These are phyloP conservation scores for Pseudogymnoascus sp. DNA, from an alignment of 2,329 filamentous ascomycete species.

Conservation along the genomic window DNA sequence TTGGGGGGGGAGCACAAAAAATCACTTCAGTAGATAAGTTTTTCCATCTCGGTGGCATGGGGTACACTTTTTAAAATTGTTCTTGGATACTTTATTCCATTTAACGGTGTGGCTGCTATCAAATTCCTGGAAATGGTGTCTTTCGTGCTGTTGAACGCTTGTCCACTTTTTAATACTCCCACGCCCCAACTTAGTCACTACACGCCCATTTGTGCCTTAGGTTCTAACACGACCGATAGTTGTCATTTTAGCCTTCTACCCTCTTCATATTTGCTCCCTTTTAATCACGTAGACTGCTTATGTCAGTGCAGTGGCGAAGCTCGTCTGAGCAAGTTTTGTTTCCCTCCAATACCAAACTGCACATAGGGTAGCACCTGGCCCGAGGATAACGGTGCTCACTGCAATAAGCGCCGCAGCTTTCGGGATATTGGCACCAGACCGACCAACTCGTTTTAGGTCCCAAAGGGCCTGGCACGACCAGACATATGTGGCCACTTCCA, in stretches of 20 bases:
- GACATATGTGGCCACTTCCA: neutral
- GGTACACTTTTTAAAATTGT: neutral
- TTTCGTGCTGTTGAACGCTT: neutral
- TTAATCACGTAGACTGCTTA: neutral
- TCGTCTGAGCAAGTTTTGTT: neutral
- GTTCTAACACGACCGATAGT: neutral
- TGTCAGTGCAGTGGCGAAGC: neutral
- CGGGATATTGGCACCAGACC: neutral
- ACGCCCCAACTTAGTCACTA: too few species aligned
- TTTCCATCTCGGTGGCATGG: neutral
- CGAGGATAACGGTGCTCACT: neutral
- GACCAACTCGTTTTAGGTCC: slow-evolving; percentile 6
- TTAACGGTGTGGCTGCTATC: neutral
- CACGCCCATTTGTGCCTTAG: too few species aligned
- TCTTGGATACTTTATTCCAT: neutral
- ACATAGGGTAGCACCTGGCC: slow-evolving; percentile 7
- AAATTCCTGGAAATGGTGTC: neutral
- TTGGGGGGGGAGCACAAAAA: neutral
- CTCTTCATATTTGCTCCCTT: neutral
- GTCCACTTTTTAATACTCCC: neutral
- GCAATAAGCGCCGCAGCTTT: neutral
- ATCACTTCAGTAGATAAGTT: neutral
- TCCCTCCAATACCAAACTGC: slow-evolving; percentile 9
- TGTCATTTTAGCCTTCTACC: neutral
- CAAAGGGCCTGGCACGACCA: slow-evolving; percentile 1